These are phyloP conservation scores for Polyplosphaeria fusca DNA, from an alignment of 495 filamentous ascomycete species.

Conservation along the genomic window DNA sequence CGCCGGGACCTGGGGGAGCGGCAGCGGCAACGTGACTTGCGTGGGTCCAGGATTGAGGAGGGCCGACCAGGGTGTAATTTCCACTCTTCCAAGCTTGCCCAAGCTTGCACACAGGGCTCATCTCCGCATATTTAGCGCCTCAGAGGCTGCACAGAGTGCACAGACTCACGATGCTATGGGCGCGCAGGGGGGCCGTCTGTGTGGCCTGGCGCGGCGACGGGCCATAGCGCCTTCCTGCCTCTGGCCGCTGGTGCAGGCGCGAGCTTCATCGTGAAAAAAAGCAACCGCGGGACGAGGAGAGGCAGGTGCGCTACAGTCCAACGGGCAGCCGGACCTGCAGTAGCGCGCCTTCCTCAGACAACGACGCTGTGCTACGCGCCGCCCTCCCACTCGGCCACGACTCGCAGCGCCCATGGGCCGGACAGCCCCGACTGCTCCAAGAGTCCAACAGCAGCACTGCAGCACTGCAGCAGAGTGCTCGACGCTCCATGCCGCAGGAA, in stretches of 20 bases:
- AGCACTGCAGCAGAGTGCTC: neutral
- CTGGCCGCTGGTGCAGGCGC: too few species aligned
- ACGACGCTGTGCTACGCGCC: neutral
- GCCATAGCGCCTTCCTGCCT: neutral
- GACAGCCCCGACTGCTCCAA: too few species aligned
- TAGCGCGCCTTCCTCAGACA: neutral
- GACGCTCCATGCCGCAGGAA: neutral
- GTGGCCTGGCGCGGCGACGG: neutral
- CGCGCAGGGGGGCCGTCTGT: neutral
- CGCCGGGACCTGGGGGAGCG: neutral
- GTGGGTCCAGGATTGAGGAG: neutral
- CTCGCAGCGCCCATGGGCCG: neutral
- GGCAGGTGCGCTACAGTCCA: too few species aligned
- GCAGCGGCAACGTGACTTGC: neutral
- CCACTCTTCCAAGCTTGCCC: neutral
- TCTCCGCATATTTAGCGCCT: neutral
- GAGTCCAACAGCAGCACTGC: too few species aligned
- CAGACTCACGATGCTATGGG: neutral
- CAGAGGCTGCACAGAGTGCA: too few species aligned
- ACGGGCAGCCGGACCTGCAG: constrained; percentile 8
- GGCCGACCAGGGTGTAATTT: constrained; percentile 3
- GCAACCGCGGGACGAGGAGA: too few species aligned
- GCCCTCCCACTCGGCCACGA: neutral
- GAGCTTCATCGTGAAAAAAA: too few species aligned
- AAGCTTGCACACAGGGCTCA: too few species aligned